Evolutionary conservation across 2,329 filamentous ascomycete species (phyloP), one percentile per base, ranked within the genome.

Genomic region (Colletotrichum orchidophilum): DNA sequence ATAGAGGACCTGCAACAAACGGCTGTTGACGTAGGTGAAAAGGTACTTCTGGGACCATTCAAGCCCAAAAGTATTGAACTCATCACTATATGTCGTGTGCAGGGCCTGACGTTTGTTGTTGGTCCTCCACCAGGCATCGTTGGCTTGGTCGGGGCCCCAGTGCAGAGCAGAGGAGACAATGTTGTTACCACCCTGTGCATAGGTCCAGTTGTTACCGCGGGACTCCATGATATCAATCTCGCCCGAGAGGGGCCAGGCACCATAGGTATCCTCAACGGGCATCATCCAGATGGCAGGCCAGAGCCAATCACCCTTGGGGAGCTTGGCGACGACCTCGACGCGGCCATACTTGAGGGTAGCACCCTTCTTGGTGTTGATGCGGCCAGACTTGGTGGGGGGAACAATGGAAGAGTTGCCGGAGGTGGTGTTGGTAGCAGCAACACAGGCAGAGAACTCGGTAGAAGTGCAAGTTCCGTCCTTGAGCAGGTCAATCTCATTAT

Each of bases 201-300:
- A 95, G 0, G 89, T 91, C 82, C 91, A 89, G 82, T 96, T 94
- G 85, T 97, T 97, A 71, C 94, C 94, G 67, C 94, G 92, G 31
- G 90, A 91, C 81, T 96, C 93, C 77, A 90, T 84, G 65, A 97
- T 93, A 79, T 97, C 94, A 62, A 97, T 96, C 81, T 96, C 94
- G 55, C 94, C 94, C 9, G 93, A 95, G 8, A 85, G 82, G 1
- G 94, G 94, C 94, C 94, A 97, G 1, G 86, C 76, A 1, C 94
- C 94, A 78, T 96, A 97, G 0, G 84, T 90, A 64, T 90, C 86
- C 53, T 91, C 85, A 57, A 89, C 90, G 1, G 94, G 94, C 84
- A 96, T 85, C 92, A 97, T 93, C 93, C 93, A 95, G 77, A 97
- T 96, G n/a, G 93, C 93, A 2, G 94, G 94, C 94, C 94, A 96